phyloP scores from a whole-genome alignment of 306 rosid species.

The Cicer bijugum region DNA sequence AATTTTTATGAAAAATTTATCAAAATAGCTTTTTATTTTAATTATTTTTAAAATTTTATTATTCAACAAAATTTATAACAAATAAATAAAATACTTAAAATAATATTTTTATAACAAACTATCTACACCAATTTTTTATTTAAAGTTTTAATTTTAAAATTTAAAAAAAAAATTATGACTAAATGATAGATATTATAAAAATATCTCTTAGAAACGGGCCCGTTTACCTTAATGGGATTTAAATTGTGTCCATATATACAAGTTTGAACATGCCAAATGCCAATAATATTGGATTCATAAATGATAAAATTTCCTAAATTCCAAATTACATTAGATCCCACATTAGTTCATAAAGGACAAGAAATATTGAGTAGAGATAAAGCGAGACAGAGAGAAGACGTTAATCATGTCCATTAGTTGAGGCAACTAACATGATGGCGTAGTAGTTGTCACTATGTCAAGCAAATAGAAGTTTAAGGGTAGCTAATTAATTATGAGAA shows the following conservation, averaged over 20 bases:
- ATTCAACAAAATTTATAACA: too few relatives aligned
- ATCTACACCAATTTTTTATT: too few relatives aligned
- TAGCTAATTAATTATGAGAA: slow-evolving; percentile 8
- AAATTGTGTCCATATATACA: not conserved
- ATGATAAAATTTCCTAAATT: slow-evolving; percentile 11
- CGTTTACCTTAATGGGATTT: not conserved
- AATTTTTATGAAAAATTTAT: too few relatives aligned
- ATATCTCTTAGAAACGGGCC: too few relatives aligned
- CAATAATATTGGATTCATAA: slow-evolving; percentile 3
- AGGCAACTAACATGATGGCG: slow-evolving; percentile 47
- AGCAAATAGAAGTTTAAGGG: slow-evolving; percentile 38
- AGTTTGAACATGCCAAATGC: not conserved
- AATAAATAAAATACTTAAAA: too few relatives aligned
- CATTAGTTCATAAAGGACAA: slow-evolving; percentile 35
- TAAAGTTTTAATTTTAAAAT: too few relatives aligned
- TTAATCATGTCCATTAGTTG: slow-evolving; percentile 41
- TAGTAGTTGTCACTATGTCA: slow-evolving; percentile 38
- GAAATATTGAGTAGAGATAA: slow-evolving; percentile 40
- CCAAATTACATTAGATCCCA: slow-evolving; percentile 32
- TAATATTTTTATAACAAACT: too few relatives aligned
- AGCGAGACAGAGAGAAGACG: slow-evolving; percentile 34
- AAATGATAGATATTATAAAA: too few relatives aligned
- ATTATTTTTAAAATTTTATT: too few relatives aligned
- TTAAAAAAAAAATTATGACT: too few relatives aligned
- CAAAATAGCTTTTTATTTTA: too few relatives aligned